phyloP scores from a whole-genome alignment of 2,329 filamentous ascomycete species.

The Iodosphaeria phyllophila region DNA sequence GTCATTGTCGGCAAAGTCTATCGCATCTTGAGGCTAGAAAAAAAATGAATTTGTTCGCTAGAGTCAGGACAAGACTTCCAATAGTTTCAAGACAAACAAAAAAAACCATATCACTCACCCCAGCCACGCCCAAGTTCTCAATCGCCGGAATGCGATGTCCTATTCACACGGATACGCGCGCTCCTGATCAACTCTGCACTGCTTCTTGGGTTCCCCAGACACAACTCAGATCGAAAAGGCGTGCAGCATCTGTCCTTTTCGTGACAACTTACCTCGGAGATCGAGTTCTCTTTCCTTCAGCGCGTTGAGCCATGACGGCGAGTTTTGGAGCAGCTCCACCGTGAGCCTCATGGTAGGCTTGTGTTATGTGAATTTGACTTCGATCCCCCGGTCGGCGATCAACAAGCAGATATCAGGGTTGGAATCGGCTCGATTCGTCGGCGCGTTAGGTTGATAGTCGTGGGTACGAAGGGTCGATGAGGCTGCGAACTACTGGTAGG shows the following conservation, averaged over 20 bases:
- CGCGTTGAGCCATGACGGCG: slow-evolving; percentile 95
- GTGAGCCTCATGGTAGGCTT: slow-evolving; percentile 75
- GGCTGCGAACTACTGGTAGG: too few relatives aligned
- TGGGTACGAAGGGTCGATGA: too few relatives aligned
- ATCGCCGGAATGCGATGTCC: slow-evolving; percentile 95
- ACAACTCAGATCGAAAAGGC: slow-evolving; percentile 19
- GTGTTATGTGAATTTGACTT: too few relatives aligned
- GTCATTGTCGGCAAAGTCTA: slow-evolving; percentile 98
- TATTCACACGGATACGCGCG: slow-evolving; percentile 37
- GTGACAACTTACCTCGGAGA: slow-evolving; percentile 90
- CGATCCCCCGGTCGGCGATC: too few relatives aligned
- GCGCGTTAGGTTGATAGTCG: too few relatives aligned
- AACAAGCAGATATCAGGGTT: too few relatives aligned
- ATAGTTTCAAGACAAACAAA: slow-evolving; percentile 2
- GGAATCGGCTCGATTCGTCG: too few relatives aligned
- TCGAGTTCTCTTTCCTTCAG: slow-evolving; percentile 98
- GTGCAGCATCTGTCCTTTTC: slow-evolving; percentile 98
- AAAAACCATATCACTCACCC: slow-evolving; percentile 38
- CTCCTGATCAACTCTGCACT: slow-evolving; percentile 74
- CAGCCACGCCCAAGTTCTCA: slow-evolving; percentile 92
- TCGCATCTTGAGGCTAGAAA: slow-evolving; percentile 71
- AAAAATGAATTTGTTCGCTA: background rate
- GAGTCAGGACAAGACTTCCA: slow-evolving; percentile 2
- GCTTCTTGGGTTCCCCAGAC: slow-evolving; percentile 5
- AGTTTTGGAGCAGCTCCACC: slow-evolving; percentile 80